Conservation (phyloP, 1,139 yeast species). For the Yamadazyma mexicana region DNA sequence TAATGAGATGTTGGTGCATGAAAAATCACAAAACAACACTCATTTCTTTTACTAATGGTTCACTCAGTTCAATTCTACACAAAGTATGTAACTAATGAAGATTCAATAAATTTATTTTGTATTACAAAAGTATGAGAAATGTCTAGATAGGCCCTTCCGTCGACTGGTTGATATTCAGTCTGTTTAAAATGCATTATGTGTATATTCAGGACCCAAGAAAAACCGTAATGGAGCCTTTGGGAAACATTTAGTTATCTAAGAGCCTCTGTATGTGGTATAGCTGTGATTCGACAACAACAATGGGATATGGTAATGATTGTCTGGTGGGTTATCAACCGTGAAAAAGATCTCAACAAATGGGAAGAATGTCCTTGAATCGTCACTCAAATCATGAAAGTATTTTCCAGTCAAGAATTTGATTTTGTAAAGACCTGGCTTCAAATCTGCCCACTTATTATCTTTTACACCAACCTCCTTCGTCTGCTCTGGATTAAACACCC, state of each 20-base stretch:
- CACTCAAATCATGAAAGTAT: slow-evolving; percentile 48
- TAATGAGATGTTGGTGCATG: slow-evolving; percentile 58
- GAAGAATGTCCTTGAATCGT: slow-evolving; percentile 56
- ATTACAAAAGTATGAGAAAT: no score
- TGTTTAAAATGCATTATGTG: no score
- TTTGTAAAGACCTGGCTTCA: slow-evolving; percentile 65
- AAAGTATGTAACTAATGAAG: neutral
- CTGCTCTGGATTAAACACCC: slow-evolving; percentile 54
- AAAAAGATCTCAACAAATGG: slow-evolving; percentile 82
- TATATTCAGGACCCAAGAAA: no score
- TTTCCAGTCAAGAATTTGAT: slow-evolving; percentile 73
- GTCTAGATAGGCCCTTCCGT: neutral
- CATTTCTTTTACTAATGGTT: slow-evolving; percentile 46
- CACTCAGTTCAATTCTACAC: slow-evolving; percentile 3
- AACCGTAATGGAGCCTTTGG: no score
- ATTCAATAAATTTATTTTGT: neutral
- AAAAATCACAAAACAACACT: slow-evolving; percentile 48
- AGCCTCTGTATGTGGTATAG: slow-evolving; percentile 87
- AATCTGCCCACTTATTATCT: slow-evolving; percentile 36
- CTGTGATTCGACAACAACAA: slow-evolving; percentile 78
- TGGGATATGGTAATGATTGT: slow-evolving; percentile 85
- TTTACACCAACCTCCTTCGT: slow-evolving; percentile 28
- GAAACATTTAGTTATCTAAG: no score
- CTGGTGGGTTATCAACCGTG: slow-evolving; percentile 63
- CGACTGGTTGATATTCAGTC: no score